phyloP scores from a whole-genome alignment of 129 eudicot species.

The Cynara cardunculus region DNA sequence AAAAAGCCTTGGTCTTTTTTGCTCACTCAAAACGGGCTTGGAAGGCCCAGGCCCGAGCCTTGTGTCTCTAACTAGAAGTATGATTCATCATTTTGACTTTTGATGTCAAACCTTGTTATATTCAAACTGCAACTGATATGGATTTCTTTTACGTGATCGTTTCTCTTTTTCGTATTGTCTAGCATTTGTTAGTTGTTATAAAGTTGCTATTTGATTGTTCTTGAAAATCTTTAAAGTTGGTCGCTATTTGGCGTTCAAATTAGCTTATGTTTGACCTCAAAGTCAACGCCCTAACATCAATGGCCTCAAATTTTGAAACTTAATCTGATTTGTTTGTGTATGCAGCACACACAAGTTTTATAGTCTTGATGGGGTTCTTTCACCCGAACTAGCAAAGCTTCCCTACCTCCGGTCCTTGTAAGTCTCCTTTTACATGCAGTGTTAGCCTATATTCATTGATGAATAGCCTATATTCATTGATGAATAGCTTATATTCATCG shows the following conservation, averaged over 20 bases:
- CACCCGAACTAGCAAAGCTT: constrained; percentile 61
- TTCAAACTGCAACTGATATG: background rate
- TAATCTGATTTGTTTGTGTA: background rate
- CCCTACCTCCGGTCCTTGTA: constrained; percentile 69
- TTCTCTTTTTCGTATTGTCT: background rate
- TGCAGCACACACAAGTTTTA: constrained; percentile 67
- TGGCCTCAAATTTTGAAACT: background rate
- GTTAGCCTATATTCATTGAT: background rate
- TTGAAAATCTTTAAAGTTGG: background rate
- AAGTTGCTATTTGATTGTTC: background rate
- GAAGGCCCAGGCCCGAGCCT: background rate
- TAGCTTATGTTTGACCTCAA: constrained; percentile 14
- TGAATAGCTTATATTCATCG: background rate
- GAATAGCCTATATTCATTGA: background rate
- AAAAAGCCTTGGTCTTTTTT: background rate
- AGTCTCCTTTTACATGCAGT: constrained; percentile 17
- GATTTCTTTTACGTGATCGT: background rate
- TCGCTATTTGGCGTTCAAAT: background rate
- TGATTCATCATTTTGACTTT: background rate
- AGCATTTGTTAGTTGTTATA: background rate
- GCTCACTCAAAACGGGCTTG: background rate
- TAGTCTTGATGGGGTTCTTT: constrained; percentile 80
- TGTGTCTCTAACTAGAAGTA: background rate
- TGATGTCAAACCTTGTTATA: constrained; percentile 4
- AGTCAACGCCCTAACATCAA: background rate